Evolutionary conservation across 2,329 filamentous ascomycete genomes (phyloP), one percentile per base, ranked within the genome.

Genomic region (Lachnellula arida): DNA sequence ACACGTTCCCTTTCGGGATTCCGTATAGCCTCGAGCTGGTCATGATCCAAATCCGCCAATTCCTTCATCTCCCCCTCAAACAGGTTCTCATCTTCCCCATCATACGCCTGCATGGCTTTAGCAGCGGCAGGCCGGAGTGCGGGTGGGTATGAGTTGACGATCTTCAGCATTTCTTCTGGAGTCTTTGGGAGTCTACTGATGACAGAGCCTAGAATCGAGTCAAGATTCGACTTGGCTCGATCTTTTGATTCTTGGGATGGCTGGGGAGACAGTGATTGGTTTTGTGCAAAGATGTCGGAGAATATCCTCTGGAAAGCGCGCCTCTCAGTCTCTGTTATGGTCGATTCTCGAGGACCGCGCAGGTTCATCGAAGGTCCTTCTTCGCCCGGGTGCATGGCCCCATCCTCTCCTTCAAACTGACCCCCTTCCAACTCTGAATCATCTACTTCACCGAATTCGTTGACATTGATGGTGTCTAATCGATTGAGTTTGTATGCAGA

Each of bases 281-380:
- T 68, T 35, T 70, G 66, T 9, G 68, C 70, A 47, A 80, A 78
- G 46, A 86, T 85, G 51, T 83, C 76, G 51, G 77, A 74, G 62
- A 87, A 87, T 51, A 86, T 80, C 50, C 76, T 73, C 28, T 79
- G 75, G 57, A 81, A 81, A 8, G 74, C 67, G 7, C 71, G 64
- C 7, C 72, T 72, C 65, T 87, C 84, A 0, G 73, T 66, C 0
- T 78, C 78, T 0, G 84, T 87, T 49, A 86, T 82, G 5, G 82
- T 86, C 3, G 76, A 77, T 46, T 68, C 63, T 52, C 65, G 53
- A 1, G 65, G 58, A 3, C 63, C 56, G 1, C 53, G 52, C 9
- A 52, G 52, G 46, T 60, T 51, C 23, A 55, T 55, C 61, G 62
- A 34, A 50, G 59, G 32, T 49, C 53, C 35, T 61, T 64, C 44